phyloP scores from a whole-genome alignment of 345 rosid species.

The Excoecaria cochinchinensis region DNA sequence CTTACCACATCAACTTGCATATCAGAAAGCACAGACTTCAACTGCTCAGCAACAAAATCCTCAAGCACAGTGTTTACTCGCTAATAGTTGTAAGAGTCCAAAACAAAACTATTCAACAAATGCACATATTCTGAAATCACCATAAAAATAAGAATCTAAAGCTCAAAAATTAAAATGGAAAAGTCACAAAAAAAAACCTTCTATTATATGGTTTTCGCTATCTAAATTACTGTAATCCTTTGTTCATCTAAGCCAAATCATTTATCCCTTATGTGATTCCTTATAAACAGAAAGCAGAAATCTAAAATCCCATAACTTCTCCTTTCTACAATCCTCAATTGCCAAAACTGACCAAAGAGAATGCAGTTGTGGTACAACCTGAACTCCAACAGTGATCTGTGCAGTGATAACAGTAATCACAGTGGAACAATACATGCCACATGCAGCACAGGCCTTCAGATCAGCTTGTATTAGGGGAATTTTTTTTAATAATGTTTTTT shows the following conservation, averaged over 20 bases:
- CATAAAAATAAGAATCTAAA: neutral
- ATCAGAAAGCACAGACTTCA: constrained; percentile 89
- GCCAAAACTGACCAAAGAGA: neutral
- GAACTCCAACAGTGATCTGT: constrained; percentile 88
- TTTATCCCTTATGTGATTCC: neutral
- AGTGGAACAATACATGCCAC: constrained; percentile 86
- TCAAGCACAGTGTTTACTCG: constrained; percentile 49
- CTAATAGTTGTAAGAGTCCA: constrained; percentile 24
- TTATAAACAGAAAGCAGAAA: neutral
- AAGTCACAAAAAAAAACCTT: too few species aligned
- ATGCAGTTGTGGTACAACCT: constrained; percentile 33
- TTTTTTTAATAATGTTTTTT: too few species aligned
- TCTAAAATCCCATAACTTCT: neutral
- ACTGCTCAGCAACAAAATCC: constrained; percentile 67
- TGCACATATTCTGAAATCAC: neutral
- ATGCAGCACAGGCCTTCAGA: constrained; percentile 86
- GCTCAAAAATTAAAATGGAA: neutral
- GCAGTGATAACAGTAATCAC: constrained; percentile 89
- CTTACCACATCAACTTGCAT: constrained; percentile 90
- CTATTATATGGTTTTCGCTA: too few species aligned
- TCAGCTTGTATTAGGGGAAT: constrained; percentile 97
- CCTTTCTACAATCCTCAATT: neutral
- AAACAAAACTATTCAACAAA: constrained; percentile 1
- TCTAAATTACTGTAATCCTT: neutral
- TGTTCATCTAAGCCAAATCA: neutral